phyloP scores from a whole-genome alignment of 2,329 filamentous ascomycete genomes.

The Colletotrichum salicis region DNA sequence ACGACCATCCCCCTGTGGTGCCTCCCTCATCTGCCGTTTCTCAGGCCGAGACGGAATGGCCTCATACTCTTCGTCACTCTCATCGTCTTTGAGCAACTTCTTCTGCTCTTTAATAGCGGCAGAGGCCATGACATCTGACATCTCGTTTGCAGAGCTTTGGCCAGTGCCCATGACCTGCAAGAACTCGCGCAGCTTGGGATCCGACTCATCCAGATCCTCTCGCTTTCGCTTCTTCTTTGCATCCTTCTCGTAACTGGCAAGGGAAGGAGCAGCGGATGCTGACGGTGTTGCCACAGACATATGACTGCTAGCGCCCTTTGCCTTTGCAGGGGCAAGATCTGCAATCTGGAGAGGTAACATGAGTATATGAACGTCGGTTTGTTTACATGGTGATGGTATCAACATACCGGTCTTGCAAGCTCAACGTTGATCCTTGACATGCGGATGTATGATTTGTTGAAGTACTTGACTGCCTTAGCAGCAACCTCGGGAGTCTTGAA shows the following conservation, averaged over 20 bases:
- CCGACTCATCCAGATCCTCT: slow-evolving; percentile 66
- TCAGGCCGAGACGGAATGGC: slow-evolving; percentile 64
- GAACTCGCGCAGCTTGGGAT: slow-evolving; percentile 88
- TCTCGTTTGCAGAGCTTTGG: slow-evolving; percentile 46
- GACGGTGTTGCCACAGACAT: slow-evolving; percentile 18
- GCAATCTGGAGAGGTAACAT: slow-evolving; percentile 44
- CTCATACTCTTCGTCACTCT: slow-evolving; percentile 83
- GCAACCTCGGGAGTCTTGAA: slow-evolving; percentile 88
- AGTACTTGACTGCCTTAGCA: slow-evolving; percentile 87
- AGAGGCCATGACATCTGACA: slow-evolving; percentile 30
- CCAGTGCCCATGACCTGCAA: slow-evolving; percentile 81
- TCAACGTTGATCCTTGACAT: slow-evolving; percentile 96
- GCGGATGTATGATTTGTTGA: slow-evolving; percentile 93
- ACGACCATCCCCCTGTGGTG: slow-evolving; percentile 27
- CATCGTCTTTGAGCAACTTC: slow-evolving; percentile 56
- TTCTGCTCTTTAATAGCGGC: slow-evolving; percentile 41
- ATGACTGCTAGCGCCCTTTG: slow-evolving; percentile 29
- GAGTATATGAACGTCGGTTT: slow-evolving; percentile 4
- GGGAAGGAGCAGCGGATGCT: slow-evolving; percentile 31
- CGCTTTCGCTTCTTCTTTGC: slow-evolving; percentile 75
- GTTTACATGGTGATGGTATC: background rate
- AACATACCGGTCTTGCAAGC: slow-evolving; percentile 73
- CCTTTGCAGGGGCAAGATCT: slow-evolving; percentile 52
- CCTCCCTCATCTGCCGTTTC: slow-evolving; percentile 50
- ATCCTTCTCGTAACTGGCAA: slow-evolving; percentile 38